Conservation (phyloP, 1,139 yeast species). For the Hemisphaericaspora lyxosophila region DNA sequence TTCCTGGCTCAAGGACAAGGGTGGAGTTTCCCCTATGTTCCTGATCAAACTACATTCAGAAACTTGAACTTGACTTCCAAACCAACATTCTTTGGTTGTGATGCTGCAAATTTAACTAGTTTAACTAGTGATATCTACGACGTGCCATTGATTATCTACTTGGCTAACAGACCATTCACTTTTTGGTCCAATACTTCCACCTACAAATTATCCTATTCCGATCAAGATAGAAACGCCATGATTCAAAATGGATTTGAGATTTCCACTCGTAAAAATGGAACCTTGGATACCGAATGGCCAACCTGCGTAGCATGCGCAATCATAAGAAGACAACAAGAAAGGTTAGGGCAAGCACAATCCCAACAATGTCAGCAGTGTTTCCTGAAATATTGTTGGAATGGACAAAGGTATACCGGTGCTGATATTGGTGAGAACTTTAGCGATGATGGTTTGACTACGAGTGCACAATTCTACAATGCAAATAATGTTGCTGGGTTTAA, state of each 20-base stretch:
- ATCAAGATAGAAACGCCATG: conserved; percentile 37
- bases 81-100: conserved; percentile 48
- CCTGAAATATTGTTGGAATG: conserved; percentile 44
- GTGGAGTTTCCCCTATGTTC: conserved; percentile 38
- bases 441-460: conserved; percentile 14
- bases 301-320: conserved; percentile 47
- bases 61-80: conserved; percentile 39
- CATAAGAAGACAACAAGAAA: conserved; percentile 44
- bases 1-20: conserved; percentile 29
- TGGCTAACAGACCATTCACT: conserved; percentile 43
- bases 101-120: conserved; percentile 38
- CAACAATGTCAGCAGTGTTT: conserved; percentile 43
- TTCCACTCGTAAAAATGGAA: conserved; percentile 29
- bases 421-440: conserved; percentile 45
- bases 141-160: conserved; percentile 40
- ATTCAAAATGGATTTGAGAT: conserved; percentile 40
- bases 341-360: conserved; percentile 32
- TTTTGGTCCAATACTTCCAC: conserved; percentile 39
- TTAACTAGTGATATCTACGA: conserved; percentile 33
- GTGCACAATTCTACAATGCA: conserved; percentile 10
- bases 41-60: conserved; percentile 31
- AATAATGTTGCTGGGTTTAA: conserved; percentile 11
- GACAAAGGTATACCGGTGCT: conserved; percentile 15
- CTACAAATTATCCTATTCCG: conserved; percentile 32
- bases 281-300: conserved; percentile 38